These are phyloP conservation scores for Colletotrichum endophyticum DNA, from an alignment of 2,329 filamentous ascomycete species.

Conservation along the genomic window DNA sequence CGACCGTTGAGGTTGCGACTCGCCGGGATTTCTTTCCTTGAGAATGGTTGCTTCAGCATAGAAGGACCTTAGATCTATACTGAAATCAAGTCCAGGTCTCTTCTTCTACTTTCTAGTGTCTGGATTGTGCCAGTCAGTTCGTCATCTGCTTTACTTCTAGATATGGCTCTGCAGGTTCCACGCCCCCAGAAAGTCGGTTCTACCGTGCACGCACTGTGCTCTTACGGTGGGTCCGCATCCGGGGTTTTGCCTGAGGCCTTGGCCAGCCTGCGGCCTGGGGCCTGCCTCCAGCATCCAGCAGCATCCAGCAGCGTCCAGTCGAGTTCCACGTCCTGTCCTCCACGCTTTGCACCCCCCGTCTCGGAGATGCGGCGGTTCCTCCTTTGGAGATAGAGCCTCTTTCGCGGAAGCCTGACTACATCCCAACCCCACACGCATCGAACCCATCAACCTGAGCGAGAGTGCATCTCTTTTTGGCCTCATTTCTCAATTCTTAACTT, in stretches of 20 bases:
- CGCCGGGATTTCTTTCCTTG: not conserved
- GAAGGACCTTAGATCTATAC: rapidly evolving
- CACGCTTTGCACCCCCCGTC: constrained; percentile 9
- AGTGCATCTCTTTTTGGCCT: constrained; percentile 1
- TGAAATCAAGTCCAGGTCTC: not conserved
- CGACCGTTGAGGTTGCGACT: not conserved
- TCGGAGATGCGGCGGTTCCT: constrained; percentile 19
- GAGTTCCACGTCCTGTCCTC: not conserved
- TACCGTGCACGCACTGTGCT: not conserved
- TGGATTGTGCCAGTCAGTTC: not conserved
- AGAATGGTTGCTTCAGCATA: not conserved
- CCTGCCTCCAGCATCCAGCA: not conserved
- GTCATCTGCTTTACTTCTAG: not conserved
- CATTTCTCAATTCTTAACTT: not conserved
- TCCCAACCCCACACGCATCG: constrained; percentile 18
- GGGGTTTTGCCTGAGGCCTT: constrained; percentile 20
- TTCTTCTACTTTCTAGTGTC: not conserved
- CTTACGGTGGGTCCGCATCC: not conserved
- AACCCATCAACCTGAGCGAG: constrained; percentile 8
- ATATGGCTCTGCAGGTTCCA: not conserved
- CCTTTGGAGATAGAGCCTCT: constrained; percentile 5
- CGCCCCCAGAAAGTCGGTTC: not conserved
- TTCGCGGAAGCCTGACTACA: constrained; percentile 20
- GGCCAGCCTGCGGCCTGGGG: not conserved
- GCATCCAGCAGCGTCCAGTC: not conserved